Conservation (phyloP, 116 monocot genomes). For the Phalaenopsis hybrid region DNA sequence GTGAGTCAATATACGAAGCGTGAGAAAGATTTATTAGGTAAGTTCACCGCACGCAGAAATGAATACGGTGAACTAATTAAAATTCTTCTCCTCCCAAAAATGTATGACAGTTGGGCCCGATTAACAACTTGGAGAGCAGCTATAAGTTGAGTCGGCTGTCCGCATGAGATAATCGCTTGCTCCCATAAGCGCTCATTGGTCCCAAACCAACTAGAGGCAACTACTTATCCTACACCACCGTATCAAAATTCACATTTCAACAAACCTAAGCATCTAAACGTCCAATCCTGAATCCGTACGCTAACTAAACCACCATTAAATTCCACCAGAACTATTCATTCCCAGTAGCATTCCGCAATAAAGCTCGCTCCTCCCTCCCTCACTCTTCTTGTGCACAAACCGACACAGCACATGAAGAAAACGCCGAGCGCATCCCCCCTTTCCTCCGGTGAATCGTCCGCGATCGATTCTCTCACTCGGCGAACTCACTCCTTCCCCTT, state of each 20-base stretch:
- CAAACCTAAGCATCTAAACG: background rate
- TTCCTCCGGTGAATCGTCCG: background rate
- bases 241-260: background rate
- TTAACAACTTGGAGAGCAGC: too few relatives aligned
- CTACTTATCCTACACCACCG: background rate
- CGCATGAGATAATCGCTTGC: too few relatives aligned
- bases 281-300: background rate
- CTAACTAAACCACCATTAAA: background rate
- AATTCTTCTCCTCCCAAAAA: too few relatives aligned
- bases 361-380: background rate
- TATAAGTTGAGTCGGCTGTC: too few relatives aligned
- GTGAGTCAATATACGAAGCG: too few relatives aligned
- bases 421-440: background rate
- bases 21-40: too few relatives aligned
- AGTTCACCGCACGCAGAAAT: too few relatives aligned
- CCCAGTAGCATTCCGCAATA: background rate
- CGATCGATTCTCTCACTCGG: background rate
- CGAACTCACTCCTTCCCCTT: background rate
- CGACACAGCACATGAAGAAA: background rate
- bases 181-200: too few relatives aligned
- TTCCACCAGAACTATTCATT: background rate
- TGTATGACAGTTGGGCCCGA: too few relatives aligned
- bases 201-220: too few relatives aligned
- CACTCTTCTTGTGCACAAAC: background rate
- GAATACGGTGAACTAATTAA: too few relatives aligned